phyloP scores from a whole-genome alignment of 305 asterid species.

The Fraxinus paxiana region DNA sequence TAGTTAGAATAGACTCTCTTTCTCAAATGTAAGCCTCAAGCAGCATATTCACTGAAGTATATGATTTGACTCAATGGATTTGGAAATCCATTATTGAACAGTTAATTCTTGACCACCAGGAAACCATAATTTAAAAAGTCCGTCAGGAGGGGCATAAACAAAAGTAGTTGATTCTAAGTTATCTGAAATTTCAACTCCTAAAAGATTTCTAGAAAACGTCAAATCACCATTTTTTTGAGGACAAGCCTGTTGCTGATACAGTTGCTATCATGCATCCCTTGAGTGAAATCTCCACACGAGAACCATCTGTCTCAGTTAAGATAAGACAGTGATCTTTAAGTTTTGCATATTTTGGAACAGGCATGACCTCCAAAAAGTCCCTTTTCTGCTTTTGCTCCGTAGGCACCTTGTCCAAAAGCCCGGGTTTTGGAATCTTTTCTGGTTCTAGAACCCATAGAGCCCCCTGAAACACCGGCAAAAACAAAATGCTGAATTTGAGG shows the following conservation, averaged over 20 bases:
- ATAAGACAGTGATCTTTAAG: slow-evolving; percentile 52
- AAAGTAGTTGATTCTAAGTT: slow-evolving; percentile 14
- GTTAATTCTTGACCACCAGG: not conserved
- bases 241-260: slow-evolving; percentile 71
- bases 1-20: not conserved
- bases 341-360: slow-evolving; percentile 57
- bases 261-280: slow-evolving; percentile 65
- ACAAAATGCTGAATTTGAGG: not conserved
- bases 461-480: slow-evolving; percentile 45
- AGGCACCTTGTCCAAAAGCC: slow-evolving; percentile 39
- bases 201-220: slow-evolving; percentile 20
- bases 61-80: not conserved
- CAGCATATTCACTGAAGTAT: not conserved
- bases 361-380: slow-evolving; percentile 66
- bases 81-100: slow-evolving; percentile 8
- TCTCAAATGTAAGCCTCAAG: not conserved
- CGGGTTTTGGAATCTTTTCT: slow-evolving; percentile 53
- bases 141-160: slow-evolving; percentile 9
- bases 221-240: slow-evolving; percentile 78
- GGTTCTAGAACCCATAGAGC: slow-evolving; percentile 69
- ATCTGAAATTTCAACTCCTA: slow-evolving; percentile 11
- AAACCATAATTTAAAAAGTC: not conserved
- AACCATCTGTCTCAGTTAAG: slow-evolving; percentile 63
- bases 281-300: slow-evolving; percentile 54
- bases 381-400: slow-evolving; percentile 58